phyloP scores from a whole-genome alignment of 345 rosid species.

The Bruguiera sexangula region DNA sequence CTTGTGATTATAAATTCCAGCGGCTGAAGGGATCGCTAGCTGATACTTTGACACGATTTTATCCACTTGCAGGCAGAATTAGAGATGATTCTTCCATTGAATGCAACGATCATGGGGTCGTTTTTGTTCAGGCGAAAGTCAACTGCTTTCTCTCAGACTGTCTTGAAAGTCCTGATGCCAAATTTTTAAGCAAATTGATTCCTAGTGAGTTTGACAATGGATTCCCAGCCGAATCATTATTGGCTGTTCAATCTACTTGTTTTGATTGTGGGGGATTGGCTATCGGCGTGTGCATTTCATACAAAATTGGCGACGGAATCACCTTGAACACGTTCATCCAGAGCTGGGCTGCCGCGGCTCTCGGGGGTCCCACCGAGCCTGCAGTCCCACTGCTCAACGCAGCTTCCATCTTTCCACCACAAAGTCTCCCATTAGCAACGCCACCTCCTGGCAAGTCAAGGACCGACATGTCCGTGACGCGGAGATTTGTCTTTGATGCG shows the following conservation, averaged over 20 bases:
- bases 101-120: conserved; percentile 39
- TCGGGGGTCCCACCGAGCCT: background rate
- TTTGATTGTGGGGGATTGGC: conserved; percentile 22
- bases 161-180: conserved; percentile 23
- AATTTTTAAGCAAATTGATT: conserved; percentile 25
- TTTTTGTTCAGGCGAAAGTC: conserved; percentile 36
- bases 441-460: background rate
- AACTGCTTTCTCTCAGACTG: conserved; percentile 25
- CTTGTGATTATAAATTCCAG: background rate
- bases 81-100: conserved; percentile 15
- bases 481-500: conserved; percentile 16
- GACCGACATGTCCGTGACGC: background rate
- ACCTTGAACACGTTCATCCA: conserved; percentile 3
- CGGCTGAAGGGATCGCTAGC: conserved; percentile 43
- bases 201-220: conserved; percentile 22
- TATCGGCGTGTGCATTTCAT: conserved; percentile 12
- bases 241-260: conserved; percentile 8
- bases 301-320: conserved; percentile 14
- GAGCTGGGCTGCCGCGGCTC: conserved; percentile 14
- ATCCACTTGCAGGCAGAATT: conserved; percentile 34
- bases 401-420: conserved; percentile 5
- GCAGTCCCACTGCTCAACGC: background rate
- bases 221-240: background rate
- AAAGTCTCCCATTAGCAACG: background rate
- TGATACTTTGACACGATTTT: conserved; percentile 32